A percentile compares a stretch with the other conserved stretches of the same genome.
Conservation (phyloP, 2,329 filamentous ascomycete species). For the Sclerotinia trifoliorum region DNA sequence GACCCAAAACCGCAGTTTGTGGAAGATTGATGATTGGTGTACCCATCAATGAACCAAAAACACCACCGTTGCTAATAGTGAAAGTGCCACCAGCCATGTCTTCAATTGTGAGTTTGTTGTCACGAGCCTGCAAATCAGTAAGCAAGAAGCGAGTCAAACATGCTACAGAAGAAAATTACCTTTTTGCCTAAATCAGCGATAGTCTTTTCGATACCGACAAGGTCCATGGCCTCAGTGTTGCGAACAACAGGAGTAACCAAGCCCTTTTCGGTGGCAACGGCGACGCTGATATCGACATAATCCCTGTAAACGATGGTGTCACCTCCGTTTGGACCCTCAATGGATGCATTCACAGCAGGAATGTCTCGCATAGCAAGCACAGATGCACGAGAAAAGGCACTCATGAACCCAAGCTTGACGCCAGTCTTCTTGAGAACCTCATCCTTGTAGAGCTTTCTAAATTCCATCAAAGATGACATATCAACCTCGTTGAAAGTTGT, state of each 20-base stretch:
- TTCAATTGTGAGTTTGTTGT: slow-evolving; percentile 96
- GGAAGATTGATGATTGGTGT: slow-evolving; percentile 98
- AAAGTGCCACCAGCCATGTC: slow-evolving; percentile 99
- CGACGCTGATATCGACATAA: slow-evolving; percentile 96
- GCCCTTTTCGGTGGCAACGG: slow-evolving; percentile 95
- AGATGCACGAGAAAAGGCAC: slow-evolving; percentile 87
- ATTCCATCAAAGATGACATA: slow-evolving; percentile 96
- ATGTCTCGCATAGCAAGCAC: slow-evolving; percentile 92
- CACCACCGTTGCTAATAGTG: slow-evolving; percentile 95
- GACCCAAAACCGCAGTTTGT: slow-evolving; percentile 85
- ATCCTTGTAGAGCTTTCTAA: slow-evolving; percentile 96
- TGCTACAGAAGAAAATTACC: slow-evolving; percentile 49
- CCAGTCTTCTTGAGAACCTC: slow-evolving; percentile 93
- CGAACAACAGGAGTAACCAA: slow-evolving; percentile 95
- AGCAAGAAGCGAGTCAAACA: slow-evolving; percentile 21
- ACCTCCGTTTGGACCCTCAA: slow-evolving; percentile 90
- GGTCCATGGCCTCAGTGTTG: slow-evolving; percentile 84
- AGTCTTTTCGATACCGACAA: slow-evolving; percentile 83
- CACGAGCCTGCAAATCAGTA: slow-evolving; percentile 65
- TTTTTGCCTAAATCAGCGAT: slow-evolving; percentile 97
- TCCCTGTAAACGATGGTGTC: slow-evolving; percentile 98
- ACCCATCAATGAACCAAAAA: slow-evolving; percentile 96
- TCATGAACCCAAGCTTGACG: slow-evolving; percentile 99
- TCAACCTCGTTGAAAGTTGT: slow-evolving; percentile 99
- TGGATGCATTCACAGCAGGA: slow-evolving; percentile 93